Evolutionary conservation across 495 filamentous ascomycete genomes (phyloP).

Genomic region (Lindgomyces ingoldianus): DNA sequence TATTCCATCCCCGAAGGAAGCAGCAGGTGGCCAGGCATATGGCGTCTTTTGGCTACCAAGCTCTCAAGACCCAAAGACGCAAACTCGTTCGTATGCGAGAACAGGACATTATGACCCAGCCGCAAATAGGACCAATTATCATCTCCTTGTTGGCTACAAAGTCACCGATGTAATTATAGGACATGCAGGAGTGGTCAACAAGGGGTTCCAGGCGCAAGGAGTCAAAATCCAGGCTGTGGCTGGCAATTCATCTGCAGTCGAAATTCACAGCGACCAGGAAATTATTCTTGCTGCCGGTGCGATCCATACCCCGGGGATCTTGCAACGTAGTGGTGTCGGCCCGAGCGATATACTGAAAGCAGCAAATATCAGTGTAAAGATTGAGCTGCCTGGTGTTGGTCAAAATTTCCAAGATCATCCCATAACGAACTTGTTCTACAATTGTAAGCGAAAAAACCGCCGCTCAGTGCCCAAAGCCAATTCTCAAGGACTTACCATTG

Average conservation of each 20-base stretch:
- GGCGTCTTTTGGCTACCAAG: conserved; percentile 22
- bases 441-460: conserved; percentile 4
- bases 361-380: conserved; percentile 40
- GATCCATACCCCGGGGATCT: conserved; percentile 23
- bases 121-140: conserved; percentile 17
- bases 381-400: conserved; percentile 54
- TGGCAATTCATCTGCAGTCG: background rate
- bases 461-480: too few relatives aligned
- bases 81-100: conserved; percentile 14
- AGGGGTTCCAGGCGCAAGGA: background rate
- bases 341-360: conserved; percentile 31
- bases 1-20: conserved; percentile 7
- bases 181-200: background rate
- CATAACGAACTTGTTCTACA: conserved; percentile 25
- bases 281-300: conserved; percentile 26
- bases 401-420: conserved; percentile 56
- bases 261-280: conserved; percentile 4
- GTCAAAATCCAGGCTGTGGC: conserved; percentile 8
- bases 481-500: too few relatives aligned
- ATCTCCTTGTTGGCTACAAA: conserved; percentile 23
- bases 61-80: conserved; percentile 20
- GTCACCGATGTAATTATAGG: conserved; percentile 9
- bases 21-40: conserved; percentile 5
- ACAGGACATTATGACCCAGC: conserved; percentile 19
- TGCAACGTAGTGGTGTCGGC: conserved; percentile 31